phyloP scores from a whole-genome alignment of 805 yeast genomes.

The Saccharomycopsis capsularis region DNA sequence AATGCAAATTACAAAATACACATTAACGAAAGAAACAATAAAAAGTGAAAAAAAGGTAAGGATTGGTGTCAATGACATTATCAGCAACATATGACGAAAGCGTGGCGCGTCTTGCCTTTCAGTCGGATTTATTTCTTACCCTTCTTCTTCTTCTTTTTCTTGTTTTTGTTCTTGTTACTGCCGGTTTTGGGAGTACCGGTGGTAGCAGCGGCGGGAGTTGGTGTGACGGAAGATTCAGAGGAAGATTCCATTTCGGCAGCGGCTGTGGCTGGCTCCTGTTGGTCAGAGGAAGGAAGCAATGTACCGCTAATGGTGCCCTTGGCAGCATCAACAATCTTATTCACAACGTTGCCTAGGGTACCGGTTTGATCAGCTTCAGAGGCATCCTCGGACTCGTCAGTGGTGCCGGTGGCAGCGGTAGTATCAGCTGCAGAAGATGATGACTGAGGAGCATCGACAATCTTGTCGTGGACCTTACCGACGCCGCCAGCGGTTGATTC shows the following conservation, averaged over 20 bases:
- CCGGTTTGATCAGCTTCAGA: neutral
- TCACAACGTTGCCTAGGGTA: neutral
- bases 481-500: neutral
- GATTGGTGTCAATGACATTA: neutral
- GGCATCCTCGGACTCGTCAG: neutral
- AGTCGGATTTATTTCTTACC: neutral
- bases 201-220: neutral
- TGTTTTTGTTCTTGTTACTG: neutral
- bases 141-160: slow-evolving; percentile 1
- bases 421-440: slow-evolving; percentile 4
- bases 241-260: no score
- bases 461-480: neutral
- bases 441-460: neutral
- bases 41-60: no score
- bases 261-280: no score
- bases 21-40: no score
- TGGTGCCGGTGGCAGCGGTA: slow-evolving; percentile 3
- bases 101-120: neutral
- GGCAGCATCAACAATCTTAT: neutral
- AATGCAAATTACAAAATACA: no score
- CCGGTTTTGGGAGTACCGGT: neutral
- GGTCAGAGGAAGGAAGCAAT: no score
- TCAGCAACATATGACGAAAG: neutral
- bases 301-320: no score
- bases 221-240: no score